These are phyloP conservation scores for Pseudogymnoascus sp. DNA, from an alignment of 2,329 filamentous ascomycete species.

Conservation along the genomic window DNA sequence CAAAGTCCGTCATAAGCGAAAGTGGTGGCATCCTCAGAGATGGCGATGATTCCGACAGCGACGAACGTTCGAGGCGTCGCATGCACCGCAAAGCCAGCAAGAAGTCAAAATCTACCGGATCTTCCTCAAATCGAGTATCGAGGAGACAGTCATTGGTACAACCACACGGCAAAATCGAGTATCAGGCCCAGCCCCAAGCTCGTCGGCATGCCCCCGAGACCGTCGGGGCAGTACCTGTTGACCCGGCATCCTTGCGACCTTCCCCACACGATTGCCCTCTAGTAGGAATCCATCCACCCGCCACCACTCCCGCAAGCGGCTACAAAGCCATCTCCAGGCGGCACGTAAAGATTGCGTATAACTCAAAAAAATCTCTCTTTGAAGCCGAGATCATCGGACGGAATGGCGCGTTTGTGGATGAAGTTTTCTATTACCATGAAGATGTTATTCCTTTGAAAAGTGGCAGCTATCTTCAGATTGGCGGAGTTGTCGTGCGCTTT, in stretches of 20 bases:
- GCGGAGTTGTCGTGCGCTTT: conserved; percentile 60
- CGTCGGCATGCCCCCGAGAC: conserved; percentile 47
- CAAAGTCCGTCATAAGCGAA: conserved; percentile 57
- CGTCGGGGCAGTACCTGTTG: conserved; percentile 48
- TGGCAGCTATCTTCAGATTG: conserved; percentile 61
- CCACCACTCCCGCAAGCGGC: conserved; percentile 48
- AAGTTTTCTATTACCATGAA: conserved; percentile 44
- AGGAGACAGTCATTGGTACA: conserved; percentile 26
- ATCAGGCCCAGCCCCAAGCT: conserved; percentile 40
- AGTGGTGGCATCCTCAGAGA: conserved; percentile 60
- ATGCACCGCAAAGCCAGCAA: conserved; percentile 33
- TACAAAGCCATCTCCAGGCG: conserved; percentile 67
- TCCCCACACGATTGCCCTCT: conserved; percentile 55
- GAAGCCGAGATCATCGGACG: conserved; percentile 48
- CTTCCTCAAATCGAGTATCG: conserved; percentile 30
- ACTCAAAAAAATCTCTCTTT: conserved; percentile 52
- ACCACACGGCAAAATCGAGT: conserved; percentile 28
- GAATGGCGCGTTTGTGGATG: conserved; percentile 63
- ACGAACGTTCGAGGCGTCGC: conserved; percentile 38
- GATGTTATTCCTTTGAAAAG: conserved; percentile 50
- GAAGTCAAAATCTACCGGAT: conserved; percentile 38
- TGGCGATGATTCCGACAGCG: conserved; percentile 51
- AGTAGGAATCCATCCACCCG: conserved; percentile 63
- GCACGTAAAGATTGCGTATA: conserved; percentile 65
- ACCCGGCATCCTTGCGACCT: conserved; percentile 50